Evolutionary conservation across 2,329 filamentous ascomycete genomes (phyloP), one percentile per base, ranked within the genome.

Genomic region (Fusarium sp.): DNA sequence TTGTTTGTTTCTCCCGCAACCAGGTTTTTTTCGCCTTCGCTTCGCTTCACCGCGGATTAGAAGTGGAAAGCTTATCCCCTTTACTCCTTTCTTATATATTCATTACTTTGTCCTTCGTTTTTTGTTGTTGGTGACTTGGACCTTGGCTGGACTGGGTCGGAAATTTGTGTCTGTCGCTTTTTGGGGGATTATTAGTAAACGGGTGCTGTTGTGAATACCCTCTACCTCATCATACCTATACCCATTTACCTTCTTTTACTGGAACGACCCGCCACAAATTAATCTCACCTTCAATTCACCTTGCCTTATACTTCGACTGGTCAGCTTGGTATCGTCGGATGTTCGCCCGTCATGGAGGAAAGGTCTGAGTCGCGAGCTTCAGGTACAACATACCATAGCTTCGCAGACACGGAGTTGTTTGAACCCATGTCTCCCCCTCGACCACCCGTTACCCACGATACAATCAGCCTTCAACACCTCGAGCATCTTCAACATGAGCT

Each of bases 381-480:
- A 34, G 85, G 86, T 75, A 85, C 84, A 41, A 87, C 86, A 8
- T 89, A 89, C 78, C 86, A 89, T 78, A 89, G 87, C 82, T 88
- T 88, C 76, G 82, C 86, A 68, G 85, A 89, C 62, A 79, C 84
- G 32, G 87, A 89, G 70, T 73, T 86, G 7, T 84, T 81, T 75
- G 86, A 88, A 57, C 83, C 86, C 20, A 72, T 78, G 50, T 75
- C 82, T 9, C 77, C 78, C 20, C 78, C 79, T 32, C 70, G 67
- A 54, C 75, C 72, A 34, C 77, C 73, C 12, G 72, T 73, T n/a
- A 78, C 76, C 22, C 74, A 72, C 61, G 72, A 74, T 55, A 75
- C 61, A 30, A 70, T 62, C 38, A 75, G 62, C 22, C 73, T 75
- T 18, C 73, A 65, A 26, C 74, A 77, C 32, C 72, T 75, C 48